phyloP scores from a whole-genome alignment of 768 basidiomycete species.

The Sistotremastrum niveocremeum region DNA sequence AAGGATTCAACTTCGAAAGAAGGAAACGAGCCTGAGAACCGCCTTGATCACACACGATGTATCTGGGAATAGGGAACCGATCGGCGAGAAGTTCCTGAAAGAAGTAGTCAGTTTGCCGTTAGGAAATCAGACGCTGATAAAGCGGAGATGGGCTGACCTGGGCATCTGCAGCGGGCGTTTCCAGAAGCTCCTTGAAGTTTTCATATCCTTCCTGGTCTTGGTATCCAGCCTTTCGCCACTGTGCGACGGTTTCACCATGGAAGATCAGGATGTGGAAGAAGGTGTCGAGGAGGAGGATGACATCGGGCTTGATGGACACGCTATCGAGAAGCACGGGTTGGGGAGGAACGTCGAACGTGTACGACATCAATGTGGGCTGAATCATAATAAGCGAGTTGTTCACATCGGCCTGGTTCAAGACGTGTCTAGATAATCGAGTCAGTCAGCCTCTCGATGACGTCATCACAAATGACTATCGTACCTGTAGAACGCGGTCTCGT shows the following conservation, averaged over 20 bases:
- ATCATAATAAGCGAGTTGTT: conserved; percentile 99
- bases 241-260: conserved; percentile 93
- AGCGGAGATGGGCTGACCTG: conserved; percentile 34
- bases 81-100: conserved; percentile 82
- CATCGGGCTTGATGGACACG: conserved; percentile 94
- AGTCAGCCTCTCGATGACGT: conserved; percentile 4
- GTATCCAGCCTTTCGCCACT: conserved; percentile 97
- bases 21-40: conserved; percentile 98
- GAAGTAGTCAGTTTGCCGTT: background rate
- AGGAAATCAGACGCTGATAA: background rate
- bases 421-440: conserved; percentile 44
- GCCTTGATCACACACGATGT: conserved; percentile 95
- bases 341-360: conserved; percentile 81
- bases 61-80: conserved; percentile 93
- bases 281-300: conserved; percentile 91
- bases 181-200: conserved; percentile 91
- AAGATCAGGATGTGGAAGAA: conserved; percentile 99
- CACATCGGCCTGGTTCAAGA: conserved; percentile 93
- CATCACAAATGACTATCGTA: conserved; percentile 18
- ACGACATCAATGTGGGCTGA: conserved; percentile 98
- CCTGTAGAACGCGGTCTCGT: conserved; percentile 98
- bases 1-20: conserved; percentile 90
- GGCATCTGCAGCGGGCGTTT: conserved; percentile 77
- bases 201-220: conserved; percentile 99
- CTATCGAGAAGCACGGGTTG: conserved; percentile 95